Evolutionary conservation across 2,329 filamentous ascomycete genomes (phyloP).

Genomic region (Xylariaceae sp.): DNA sequence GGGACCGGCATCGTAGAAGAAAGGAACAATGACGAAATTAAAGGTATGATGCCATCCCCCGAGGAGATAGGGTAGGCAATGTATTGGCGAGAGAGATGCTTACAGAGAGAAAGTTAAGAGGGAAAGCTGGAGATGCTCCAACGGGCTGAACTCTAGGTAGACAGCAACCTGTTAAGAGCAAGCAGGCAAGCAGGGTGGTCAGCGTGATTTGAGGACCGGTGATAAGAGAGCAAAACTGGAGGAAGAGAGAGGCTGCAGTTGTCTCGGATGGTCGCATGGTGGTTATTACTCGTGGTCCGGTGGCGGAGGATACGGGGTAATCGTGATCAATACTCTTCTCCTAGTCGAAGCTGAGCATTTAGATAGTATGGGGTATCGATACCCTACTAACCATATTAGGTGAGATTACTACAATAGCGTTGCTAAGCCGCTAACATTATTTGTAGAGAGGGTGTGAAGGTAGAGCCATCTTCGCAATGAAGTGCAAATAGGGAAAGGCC

Average conservation of each 20-base stretch:
- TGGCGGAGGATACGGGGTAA: neutral
- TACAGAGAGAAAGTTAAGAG: constrained; percentile 1
- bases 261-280: too few relatives aligned
- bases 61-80: constrained; percentile 13
- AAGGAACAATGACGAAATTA: too few relatives aligned
- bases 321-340: neutral
- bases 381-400: constrained; percentile 13
- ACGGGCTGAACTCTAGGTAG: neutral
- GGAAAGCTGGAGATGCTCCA: neutral
- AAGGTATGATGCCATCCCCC: too few relatives aligned
- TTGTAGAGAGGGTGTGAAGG: neutral
- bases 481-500: neutral
- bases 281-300: neutral
- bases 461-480: too few relatives aligned
- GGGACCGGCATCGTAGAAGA: too few relatives aligned
- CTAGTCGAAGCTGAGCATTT: neutral
- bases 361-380: constrained; percentile 2
- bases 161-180: neutral
- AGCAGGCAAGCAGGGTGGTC: neutral
- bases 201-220: neutral
- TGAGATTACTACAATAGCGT: constrained; percentile 21
- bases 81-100: constrained; percentile 10
- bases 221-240: neutral
- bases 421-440: constrained; percentile 22
- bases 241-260: neutral